Conservation (phyloP, 139 green algal genomes). For the Tetradesmus obliquus region DNA sequence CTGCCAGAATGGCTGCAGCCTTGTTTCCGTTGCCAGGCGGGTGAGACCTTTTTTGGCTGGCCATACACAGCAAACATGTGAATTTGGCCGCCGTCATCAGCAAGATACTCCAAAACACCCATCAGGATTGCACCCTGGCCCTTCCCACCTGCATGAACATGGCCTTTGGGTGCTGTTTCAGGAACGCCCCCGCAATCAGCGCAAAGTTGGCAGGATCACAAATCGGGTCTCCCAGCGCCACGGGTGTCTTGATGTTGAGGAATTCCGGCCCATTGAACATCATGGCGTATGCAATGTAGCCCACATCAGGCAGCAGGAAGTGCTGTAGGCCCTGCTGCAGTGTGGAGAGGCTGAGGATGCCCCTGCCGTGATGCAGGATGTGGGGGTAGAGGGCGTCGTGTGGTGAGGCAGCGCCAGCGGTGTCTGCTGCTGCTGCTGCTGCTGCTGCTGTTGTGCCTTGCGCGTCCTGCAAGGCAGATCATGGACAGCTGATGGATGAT, state of each 20-base stretch:
- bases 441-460: neutral
- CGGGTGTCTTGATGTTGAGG: neutral
- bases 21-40: too few relatives aligned
- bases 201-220: conserved; percentile 1
- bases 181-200: neutral
- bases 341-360: conserved; percentile 6
- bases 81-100: too few relatives aligned
- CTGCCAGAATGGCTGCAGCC: too few relatives aligned
- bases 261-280: neutral
- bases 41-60: too few relatives aligned
- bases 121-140: too few relatives aligned
- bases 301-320: neutral
- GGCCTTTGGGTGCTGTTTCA: neutral
- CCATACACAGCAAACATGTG: too few relatives aligned
- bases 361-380: conserved; percentile 3
- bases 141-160: conserved; percentile 46
- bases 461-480: neutral
- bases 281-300: conserved; percentile 35
- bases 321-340: conserved; percentile 18
- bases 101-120: too few relatives aligned
- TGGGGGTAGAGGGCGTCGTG: neutral
- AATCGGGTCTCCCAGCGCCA: conserved; percentile 31
- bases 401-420: neutral
- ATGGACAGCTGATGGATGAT: neutral
- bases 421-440: neutral